These are phyloP conservation scores for Candida arabinofermentans DNA, from an alignment of 805 yeast genomes.

Conservation along the genomic window DNA sequence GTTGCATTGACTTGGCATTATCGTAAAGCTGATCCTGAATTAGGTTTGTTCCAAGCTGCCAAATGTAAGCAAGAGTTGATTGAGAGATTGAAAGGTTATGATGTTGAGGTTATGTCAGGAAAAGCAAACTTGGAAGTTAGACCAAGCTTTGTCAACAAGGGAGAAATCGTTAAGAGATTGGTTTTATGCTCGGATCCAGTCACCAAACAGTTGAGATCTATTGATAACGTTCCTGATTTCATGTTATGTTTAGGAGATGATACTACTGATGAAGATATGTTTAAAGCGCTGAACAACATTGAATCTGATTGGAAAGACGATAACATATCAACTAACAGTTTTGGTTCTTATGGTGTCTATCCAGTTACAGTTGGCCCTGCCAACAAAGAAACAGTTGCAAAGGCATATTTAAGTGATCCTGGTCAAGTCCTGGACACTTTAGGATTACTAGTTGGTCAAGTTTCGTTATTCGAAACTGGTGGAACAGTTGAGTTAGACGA, in stretches of 20 bases:
- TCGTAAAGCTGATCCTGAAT: constrained; percentile 88
- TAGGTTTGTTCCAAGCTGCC: constrained; percentile 82
- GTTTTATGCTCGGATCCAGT: constrained; percentile 62
- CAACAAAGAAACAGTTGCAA: constrained; percentile 77
- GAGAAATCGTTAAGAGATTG: constrained; percentile 86
- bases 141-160: constrained; percentile 91
- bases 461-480: constrained; percentile 71
- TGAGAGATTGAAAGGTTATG: constrained; percentile 57
- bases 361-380: constrained; percentile 95
- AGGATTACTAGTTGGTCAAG: constrained; percentile 75
- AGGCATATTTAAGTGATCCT: constrained; percentile 82
- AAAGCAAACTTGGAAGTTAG: constrained; percentile 98
- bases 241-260: constrained; percentile 93
- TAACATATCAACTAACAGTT: constrained; percentile 39
- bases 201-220: constrained; percentile 15
- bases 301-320: constrained; percentile 49
- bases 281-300: constrained; percentile 63
- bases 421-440: constrained; percentile 78
- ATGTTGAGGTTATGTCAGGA: constrained; percentile 94
- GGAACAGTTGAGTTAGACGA: constrained; percentile 75
- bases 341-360: constrained; percentile 59
- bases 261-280: constrained; percentile 97
- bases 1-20: constrained; percentile 99
- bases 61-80: constrained; percentile 64
- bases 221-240: constrained; percentile 68